Conservation (phyloP, 2,329 filamentous ascomycete species). For the Madurella mycetomatis region DNA sequence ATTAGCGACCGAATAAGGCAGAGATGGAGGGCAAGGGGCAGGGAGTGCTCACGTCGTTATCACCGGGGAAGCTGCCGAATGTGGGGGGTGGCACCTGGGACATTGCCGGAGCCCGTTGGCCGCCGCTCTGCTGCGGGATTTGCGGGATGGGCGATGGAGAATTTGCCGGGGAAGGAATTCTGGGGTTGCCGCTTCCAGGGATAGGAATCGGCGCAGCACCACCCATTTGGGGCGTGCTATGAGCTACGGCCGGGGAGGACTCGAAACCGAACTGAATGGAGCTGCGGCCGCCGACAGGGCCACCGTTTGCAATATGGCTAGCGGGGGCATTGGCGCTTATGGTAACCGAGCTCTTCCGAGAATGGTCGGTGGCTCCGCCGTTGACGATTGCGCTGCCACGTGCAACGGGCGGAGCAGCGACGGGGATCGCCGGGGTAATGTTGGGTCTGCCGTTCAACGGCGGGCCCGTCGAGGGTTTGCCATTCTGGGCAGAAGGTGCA, state of each 20-base stretch:
- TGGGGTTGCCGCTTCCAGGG: constrained; percentile 55
- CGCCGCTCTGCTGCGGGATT: constrained; percentile 78
- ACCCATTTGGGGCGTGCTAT: constrained; percentile 60
- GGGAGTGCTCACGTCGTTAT: constrained; percentile 65
- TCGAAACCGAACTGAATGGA: constrained; percentile 77
- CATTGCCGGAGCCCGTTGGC: constrained; percentile 75
- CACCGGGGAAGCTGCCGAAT: constrained; percentile 79
- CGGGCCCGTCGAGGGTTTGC: constrained; percentile 63
- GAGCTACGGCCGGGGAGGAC: constrained; percentile 61
- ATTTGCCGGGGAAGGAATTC: constrained; percentile 76
- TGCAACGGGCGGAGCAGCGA: constrained; percentile 55
- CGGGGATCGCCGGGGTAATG: constrained; percentile 61
- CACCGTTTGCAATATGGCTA: constrained; percentile 73
- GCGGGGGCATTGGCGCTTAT: constrained; percentile 80
- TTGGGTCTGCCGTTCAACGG: constrained; percentile 80
- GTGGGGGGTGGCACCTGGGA: constrained; percentile 62
- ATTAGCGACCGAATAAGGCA: constrained; percentile 19
- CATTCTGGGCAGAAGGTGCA: constrained; percentile 52
- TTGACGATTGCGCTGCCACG: constrained; percentile 63
- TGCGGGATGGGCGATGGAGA: constrained; percentile 93
- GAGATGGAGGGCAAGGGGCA: neutral
- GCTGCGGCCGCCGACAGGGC: constrained; percentile 54
- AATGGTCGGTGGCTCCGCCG: constrained; percentile 67
- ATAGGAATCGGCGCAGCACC: constrained; percentile 57
- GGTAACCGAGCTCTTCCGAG: constrained; percentile 83